Base-by-base conservation (phyloP, 208 protist genomes). In the Leishmania tropica region DNA sequence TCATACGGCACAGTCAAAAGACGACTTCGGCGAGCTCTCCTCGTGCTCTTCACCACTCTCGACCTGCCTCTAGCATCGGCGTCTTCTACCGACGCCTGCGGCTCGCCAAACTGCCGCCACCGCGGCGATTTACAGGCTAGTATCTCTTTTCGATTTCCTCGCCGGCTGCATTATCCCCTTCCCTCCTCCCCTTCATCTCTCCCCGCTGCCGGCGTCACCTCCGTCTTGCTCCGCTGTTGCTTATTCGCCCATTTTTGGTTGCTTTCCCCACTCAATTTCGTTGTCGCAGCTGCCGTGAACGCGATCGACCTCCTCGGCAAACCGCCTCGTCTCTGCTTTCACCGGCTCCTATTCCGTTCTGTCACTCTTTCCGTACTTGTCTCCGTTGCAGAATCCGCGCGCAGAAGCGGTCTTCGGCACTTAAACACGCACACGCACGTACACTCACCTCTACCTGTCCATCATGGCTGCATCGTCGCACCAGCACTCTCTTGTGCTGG, bases 401-500 rank as follows among this genome's bases (percentile, higher is more conserved):
- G 21, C 11, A 42, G 37, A 15, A 2, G 65, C 37, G 2, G 6
- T 13, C 0, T 15, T 51, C 10, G 13, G 19, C 37, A 7, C 37
- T 45, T 0, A 13, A 8, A 28, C 31, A 11, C 31, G 28, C 37
- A 17, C 24, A 11, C 28, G n/a, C 6, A 35, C 24, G 2, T 2
- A 31, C 68, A 15, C 42, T 37, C 28, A n/a, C 42, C 24, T 73
- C 68, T 73, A 31, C 19, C 1, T 73, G 2, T 45, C 19, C 2
- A 24, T 28, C 17, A 73, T 73, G 68, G 3, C 40, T 4, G 4
- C 42, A 7, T 15, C 21, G 24, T 7, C 42, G 24, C 60, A 67
- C 7, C 76, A 58, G 31, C 74, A 78, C 54, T 51, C 54, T 28
- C 47, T 78, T 37, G 74, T 81, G 48, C 79, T 87, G 31, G 81